phyloP scores from a whole-genome alignment of 495 filamentous ascomycete species.

The Penicillium waksmanii region DNA sequence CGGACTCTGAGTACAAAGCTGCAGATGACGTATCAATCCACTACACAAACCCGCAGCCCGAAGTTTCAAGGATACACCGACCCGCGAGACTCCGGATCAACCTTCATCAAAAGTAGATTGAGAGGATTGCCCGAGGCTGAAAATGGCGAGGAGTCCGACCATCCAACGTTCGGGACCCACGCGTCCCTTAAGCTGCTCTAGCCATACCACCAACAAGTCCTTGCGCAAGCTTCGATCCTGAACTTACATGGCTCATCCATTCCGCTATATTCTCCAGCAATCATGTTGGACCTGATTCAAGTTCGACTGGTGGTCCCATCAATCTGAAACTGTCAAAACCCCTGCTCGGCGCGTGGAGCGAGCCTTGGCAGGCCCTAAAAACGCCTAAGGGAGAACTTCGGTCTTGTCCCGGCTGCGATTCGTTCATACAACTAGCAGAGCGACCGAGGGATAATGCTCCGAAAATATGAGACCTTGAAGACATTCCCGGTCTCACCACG shows the following conservation, averaged over 20 bases:
- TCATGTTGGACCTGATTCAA: slow-evolving; percentile 6
- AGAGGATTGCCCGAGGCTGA: slow-evolving; percentile 3
- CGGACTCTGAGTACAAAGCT: neutral
- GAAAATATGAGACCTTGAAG: slow-evolving; percentile 3
- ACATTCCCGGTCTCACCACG: slow-evolving; percentile 20
- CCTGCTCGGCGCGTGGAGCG: slow-evolving; percentile 32
- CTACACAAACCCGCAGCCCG: neutral
- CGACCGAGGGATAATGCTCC: slow-evolving; percentile 2
- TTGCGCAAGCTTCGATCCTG: slow-evolving; percentile 1
- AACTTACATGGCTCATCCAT: neutral
- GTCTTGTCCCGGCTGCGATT: slow-evolving; percentile 19
- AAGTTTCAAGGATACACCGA: slow-evolving; percentile 13
- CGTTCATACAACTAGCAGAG: slow-evolving; percentile 4
- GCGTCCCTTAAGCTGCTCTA: neutral
- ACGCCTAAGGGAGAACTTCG: slow-evolving; percentile 18
- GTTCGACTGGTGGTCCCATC: slow-evolving; percentile 3
- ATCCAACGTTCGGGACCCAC: slow-evolving; percentile 8
- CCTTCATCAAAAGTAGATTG: slow-evolving; percentile 15
- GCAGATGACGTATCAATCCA: slow-evolving; percentile 3
- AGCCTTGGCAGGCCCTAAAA: slow-evolving; percentile 25
- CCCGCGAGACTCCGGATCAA: slow-evolving; percentile 8
- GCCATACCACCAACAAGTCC: neutral
- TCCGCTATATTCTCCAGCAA: slow-evolving; percentile 18
- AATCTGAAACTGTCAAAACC: slow-evolving; percentile 29
- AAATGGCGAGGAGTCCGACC: slow-evolving; percentile 15